Evolutionary conservation across 495 filamentous ascomycete species (phyloP).

Genomic region (Cladorrhinum samala): DNA sequence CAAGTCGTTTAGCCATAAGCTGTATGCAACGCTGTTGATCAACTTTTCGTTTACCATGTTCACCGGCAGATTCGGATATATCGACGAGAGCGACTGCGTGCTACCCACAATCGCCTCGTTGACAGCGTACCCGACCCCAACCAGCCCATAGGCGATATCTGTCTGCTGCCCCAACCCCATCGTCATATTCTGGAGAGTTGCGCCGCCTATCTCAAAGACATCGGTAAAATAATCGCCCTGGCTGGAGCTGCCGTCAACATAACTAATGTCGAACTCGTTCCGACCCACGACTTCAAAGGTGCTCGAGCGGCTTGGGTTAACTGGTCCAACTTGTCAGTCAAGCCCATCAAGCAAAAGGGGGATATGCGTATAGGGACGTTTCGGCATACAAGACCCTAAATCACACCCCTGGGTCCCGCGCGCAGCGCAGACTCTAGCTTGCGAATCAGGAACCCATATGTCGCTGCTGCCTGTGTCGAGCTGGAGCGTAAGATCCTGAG

Average conservation of each 20-base stretch:
- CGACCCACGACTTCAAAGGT: conserved; percentile 58
- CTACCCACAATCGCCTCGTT: conserved; percentile 68
- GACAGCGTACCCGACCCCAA: conserved; percentile 77
- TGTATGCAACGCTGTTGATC: conserved; percentile 81
- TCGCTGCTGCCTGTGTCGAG: conserved; percentile 87
- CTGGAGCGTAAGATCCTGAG: conserved; percentile 60
- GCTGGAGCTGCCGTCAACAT: conserved; percentile 75
- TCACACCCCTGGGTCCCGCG: conserved; percentile 30
- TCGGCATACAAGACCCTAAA: conserved; percentile 42
- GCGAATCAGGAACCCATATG: conserved; percentile 70
- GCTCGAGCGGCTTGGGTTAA: conserved; percentile 56
- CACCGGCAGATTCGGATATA: conserved; percentile 75
- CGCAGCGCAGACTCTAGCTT: conserved; percentile 52
- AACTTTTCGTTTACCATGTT: conserved; percentile 65
- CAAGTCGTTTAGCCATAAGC: conserved; percentile 81
- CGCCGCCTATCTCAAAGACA: conserved; percentile 63
- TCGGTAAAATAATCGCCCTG: conserved; percentile 79
- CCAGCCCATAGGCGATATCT: conserved; percentile 66
- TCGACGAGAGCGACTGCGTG: conserved; percentile 23
- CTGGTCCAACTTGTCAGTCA: conserved; percentile 35
- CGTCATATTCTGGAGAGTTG: conserved; percentile 61
- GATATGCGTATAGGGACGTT: background rate
- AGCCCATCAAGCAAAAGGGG: background rate
- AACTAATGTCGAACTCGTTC: conserved; percentile 76
- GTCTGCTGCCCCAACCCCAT: conserved; percentile 77